Evolutionary conservation across 2,329 filamentous ascomycete genomes (phyloP).

Genomic region (Aureobasidium uvarum): DNA sequence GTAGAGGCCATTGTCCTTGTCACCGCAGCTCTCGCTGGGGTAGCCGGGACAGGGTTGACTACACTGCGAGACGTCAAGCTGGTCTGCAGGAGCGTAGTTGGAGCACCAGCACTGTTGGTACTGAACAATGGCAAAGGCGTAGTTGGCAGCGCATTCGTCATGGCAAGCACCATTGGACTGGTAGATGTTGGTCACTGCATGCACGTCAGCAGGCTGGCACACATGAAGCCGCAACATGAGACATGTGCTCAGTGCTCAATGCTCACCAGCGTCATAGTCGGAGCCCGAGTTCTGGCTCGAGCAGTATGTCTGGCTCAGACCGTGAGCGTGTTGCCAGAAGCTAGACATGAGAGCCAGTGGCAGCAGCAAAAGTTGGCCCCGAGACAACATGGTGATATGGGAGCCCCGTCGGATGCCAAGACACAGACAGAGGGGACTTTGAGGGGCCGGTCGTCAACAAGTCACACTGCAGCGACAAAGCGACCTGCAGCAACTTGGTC

Average conservation of each 20-base stretch:
- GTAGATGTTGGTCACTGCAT: slow-evolving; percentile 40
- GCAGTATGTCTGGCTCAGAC: slow-evolving; percentile 44
- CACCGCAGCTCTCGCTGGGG: slow-evolving; percentile 64
- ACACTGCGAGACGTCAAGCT: slow-evolving; percentile 51
- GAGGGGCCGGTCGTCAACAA: slow-evolving; percentile 27
- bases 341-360: slow-evolving; percentile 24
- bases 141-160: slow-evolving; percentile 56
- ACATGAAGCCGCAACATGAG: background rate
- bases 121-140: slow-evolving; percentile 68
- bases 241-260: background rate
- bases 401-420: slow-evolving; percentile 32
- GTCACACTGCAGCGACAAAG: slow-evolving; percentile 28
- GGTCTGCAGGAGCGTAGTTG: slow-evolving; percentile 59
- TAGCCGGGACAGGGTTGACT: slow-evolving; percentile 65
- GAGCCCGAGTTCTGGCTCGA: slow-evolving; percentile 47
- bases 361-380: slow-evolving; percentile 21
- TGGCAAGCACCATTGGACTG: slow-evolving; percentile 71
- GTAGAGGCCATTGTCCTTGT: slow-evolving; percentile 52
- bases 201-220: slow-evolving; percentile 30
- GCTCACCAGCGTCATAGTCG: slow-evolving; percentile 39
- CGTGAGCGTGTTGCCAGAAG: slow-evolving; percentile 28
- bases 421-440: slow-evolving; percentile 31
- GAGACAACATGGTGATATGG: slow-evolving; percentile 12
- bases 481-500: slow-evolving; percentile 4
- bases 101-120: slow-evolving; percentile 70